phyloP scores from a whole-genome alignment of 805 yeast genomes.

The Phaffomyces thermotolerans region DNA sequence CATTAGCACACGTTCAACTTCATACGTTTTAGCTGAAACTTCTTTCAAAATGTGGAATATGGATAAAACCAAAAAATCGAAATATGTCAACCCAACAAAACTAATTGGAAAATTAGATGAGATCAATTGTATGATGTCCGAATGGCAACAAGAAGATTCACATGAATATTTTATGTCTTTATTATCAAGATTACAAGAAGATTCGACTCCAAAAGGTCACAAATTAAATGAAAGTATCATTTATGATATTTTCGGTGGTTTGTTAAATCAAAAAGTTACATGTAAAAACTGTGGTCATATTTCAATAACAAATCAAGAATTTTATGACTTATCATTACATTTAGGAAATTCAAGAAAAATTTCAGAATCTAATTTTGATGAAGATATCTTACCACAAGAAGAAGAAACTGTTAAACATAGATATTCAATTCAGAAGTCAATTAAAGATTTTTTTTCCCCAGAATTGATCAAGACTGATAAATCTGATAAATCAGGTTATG shows the following conservation, averaged over 20 bases:
- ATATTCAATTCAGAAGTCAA: slow-evolving; percentile 67
- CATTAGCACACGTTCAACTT: slow-evolving; percentile 51
- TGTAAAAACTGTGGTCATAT: slow-evolving; percentile 79
- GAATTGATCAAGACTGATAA: slow-evolving; percentile 68
- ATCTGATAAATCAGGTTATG: slow-evolving; percentile 68
- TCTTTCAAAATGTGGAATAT: slow-evolving; percentile 60
- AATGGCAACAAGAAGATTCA: slow-evolving; percentile 97
- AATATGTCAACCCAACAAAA: slow-evolving; percentile 66
- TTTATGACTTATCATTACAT: slow-evolving; percentile 85
- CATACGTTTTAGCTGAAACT: slow-evolving; percentile 61
- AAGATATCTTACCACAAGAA: slow-evolving; percentile 4
- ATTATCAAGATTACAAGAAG: slow-evolving; percentile 83
- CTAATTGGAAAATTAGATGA: slow-evolving; percentile 67
- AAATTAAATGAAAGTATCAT: slow-evolving; percentile 75
- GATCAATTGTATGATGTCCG: slow-evolving; percentile 93
- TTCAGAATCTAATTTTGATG: slow-evolving; percentile 4
- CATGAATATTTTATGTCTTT: slow-evolving; percentile 96
- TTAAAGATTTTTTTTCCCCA: slow-evolving; percentile 74
- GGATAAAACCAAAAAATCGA: slow-evolving; percentile 30
- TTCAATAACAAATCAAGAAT: slow-evolving; percentile 85
- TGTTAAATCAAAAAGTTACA: slow-evolving; percentile 74
- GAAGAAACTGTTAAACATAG: slow-evolving; percentile 25
- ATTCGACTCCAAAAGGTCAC: slow-evolving; percentile 82
- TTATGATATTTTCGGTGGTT: slow-evolving; percentile 92
- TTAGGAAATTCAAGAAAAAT: slow-evolving; percentile 30